Evolutionary conservation across 805 yeast genomes (phyloP), one percentile per base, ranked within the genome.

Genomic region (Deakozyma indianensis): DNA sequence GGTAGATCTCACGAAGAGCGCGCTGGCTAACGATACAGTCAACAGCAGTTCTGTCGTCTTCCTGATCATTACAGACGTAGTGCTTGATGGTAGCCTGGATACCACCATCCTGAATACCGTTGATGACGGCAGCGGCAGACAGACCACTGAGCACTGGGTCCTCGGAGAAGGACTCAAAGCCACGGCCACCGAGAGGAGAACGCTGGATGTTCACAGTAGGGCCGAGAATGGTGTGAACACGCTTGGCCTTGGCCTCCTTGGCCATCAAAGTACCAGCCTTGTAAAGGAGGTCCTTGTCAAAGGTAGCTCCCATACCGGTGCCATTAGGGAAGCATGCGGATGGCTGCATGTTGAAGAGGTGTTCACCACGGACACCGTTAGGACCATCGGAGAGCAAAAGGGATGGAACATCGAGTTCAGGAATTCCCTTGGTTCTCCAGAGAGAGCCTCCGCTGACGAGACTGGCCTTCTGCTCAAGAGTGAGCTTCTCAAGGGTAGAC

Each of bases 1-100:
- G 63, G 58, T 78, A 78, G 45, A 78, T 70, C 58, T 78, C 84
- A 54, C 84, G 68, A 48, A 78, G 61, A 2, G 84, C 83, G 54
- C 84, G 64, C 53, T 74, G 75, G 1, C 79, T 63, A 43, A 78
- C 62, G 21, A 70, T 57, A 4, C 77, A 62, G 55, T 76, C 69
- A 29, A 72, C 68, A 2, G 68, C 59, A 46, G 58, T 63, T 48
- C 84, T 61, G 47, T 73, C 73, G 47, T 75, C 70, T 55, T 78
- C 84, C 56, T 69, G 71, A 53, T 78, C 83, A 50, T 78, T 78
- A 56, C 78, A 70, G 20, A 75, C 80, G 57, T 59, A 78, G 58
- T 78, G 84, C 60, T 78, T 78, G 53, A 77, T 63, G 28, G 78
- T 70, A 7, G 82, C 80, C 43, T 69, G 68, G 38, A 78, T 63